These are phyloP conservation scores for Tolypocladium tropicale DNA, from an alignment of 2,329 filamentous ascomycete species.

Conservation along the genomic window DNA sequence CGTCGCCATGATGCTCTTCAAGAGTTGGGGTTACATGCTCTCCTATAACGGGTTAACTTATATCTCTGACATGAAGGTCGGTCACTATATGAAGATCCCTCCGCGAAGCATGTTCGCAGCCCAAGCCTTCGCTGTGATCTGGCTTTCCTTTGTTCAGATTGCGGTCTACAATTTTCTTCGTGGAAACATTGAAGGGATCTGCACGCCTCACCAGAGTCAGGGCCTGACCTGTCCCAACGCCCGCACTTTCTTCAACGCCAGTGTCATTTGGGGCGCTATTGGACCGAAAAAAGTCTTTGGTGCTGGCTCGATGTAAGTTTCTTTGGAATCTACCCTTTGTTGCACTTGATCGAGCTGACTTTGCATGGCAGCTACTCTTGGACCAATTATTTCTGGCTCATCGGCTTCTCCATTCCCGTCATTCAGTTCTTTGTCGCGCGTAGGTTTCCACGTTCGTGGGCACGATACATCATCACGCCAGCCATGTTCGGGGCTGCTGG, in stretches of 20 bases:
- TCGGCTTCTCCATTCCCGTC: conserved; percentile 36
- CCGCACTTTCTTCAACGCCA: conserved; percentile 49
- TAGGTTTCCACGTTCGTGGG: conserved; percentile 31
- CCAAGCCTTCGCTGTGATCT: conserved; percentile 28
- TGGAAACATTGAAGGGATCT: conserved; percentile 40
- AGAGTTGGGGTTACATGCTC: conserved; percentile 35
- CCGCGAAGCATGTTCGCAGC: conserved; percentile 37
- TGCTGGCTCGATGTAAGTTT: conserved; percentile 14
- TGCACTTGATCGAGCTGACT: not conserved
- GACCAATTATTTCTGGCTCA: conserved; percentile 45
- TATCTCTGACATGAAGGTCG: conserved; percentile 40
- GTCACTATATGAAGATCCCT: conserved; percentile 43
- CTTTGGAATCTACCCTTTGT: not conserved
- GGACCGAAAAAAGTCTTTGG: conserved; percentile 26
- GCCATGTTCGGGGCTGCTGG: conserved; percentile 40
- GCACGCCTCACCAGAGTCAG: conserved; percentile 33
- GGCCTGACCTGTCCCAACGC: conserved; percentile 46
- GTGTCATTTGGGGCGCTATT: conserved; percentile 53
- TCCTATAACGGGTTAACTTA: conserved; percentile 35
- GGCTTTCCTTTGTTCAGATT: conserved; percentile 26
- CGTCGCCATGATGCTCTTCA: conserved; percentile 39
- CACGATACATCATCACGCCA: conserved; percentile 41
- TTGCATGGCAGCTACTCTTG: conserved; percentile 24
- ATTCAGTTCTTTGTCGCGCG: conserved; percentile 37
- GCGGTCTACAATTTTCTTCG: conserved; percentile 27